Conservation (phyloP, 2,329 filamentous ascomycete species). For the Aureobasidium uvarum region DNA sequence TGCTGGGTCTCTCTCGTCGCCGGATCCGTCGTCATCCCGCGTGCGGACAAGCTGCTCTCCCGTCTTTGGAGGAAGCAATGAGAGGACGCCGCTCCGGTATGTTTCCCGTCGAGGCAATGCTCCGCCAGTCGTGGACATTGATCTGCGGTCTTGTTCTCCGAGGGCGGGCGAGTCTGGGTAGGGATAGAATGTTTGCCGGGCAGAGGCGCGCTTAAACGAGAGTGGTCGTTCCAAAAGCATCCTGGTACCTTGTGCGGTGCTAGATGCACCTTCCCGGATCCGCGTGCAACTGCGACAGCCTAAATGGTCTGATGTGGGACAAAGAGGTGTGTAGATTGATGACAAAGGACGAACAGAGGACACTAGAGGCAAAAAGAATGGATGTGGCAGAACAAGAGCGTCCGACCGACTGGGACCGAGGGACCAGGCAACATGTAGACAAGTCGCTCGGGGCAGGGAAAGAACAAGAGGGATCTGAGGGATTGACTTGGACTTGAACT, state of each 20-base stretch:
- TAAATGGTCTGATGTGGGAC: background rate
- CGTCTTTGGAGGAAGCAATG: slow-evolving; percentile 17
- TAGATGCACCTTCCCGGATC: slow-evolving; percentile 20
- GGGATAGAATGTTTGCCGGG: slow-evolving; percentile 22
- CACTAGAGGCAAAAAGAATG: background rate
- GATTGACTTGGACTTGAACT: slow-evolving; percentile 1
- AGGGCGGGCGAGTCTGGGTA: slow-evolving; percentile 24
- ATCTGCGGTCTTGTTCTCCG: slow-evolving; percentile 21
- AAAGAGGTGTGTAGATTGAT: slow-evolving; percentile 7
- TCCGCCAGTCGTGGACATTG: slow-evolving; percentile 25
- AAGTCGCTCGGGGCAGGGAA: background rate
- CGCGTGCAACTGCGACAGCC: background rate
- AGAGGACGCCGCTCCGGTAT: slow-evolving; percentile 15
- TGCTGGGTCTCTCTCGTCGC: slow-evolving; percentile 25
- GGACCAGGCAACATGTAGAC: background rate
- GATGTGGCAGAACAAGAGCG: background rate
- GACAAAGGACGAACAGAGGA: slow-evolving; percentile 14
- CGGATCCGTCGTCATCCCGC: slow-evolving; percentile 16
- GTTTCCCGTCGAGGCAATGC: slow-evolving; percentile 16
- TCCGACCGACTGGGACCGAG: slow-evolving; percentile 1
- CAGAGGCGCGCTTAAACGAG: slow-evolving; percentile 24
- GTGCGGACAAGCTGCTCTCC: slow-evolving; percentile 10
- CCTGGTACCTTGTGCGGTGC: slow-evolving; percentile 8
- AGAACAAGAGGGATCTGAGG: background rate
- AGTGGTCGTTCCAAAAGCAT: slow-evolving; percentile 25